Evolutionary conservation across 2,329 filamentous ascomycete species (phyloP).

Genomic region (Xylaria sp.): DNA sequence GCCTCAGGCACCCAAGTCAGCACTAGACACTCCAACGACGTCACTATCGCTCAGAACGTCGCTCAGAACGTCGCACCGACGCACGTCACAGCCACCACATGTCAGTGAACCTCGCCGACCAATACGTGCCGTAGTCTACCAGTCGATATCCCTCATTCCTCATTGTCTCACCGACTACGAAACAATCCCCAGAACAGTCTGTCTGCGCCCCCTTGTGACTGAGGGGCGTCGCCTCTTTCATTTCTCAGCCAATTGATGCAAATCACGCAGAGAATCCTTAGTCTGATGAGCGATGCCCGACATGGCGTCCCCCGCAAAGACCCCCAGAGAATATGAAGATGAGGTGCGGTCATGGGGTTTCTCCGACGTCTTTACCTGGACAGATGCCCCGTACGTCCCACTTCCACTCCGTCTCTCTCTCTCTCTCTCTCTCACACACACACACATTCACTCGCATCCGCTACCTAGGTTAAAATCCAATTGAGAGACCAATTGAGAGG

Average conservation of each 20-base stretch:
- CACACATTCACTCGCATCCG: neutral
- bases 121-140: neutral
- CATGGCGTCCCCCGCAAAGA: constrained; percentile 40
- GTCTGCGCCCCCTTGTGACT: constrained; percentile 19
- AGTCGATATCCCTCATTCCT: constrained; percentile 8
- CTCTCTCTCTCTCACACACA: neutral
- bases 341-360: constrained; percentile 75
- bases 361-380: constrained; percentile 72
- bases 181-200: constrained; percentile 12
- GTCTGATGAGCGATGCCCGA: neutral
- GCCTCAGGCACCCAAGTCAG: neutral
- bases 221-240: neutral
- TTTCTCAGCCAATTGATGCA: neutral
- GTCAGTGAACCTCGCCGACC: neutral
- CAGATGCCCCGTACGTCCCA: constrained; percentile 66
- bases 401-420: no score
- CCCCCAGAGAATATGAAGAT: constrained; percentile 57
- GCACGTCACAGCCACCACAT: constrained; percentile 16
- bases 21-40: constrained; percentile 9
- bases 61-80: constrained; percentile 11
- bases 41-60: neutral
- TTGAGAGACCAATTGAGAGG: neutral
- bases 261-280: neutral
- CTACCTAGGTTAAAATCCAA: neutral
- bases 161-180: constrained; percentile 14